These are phyloP conservation scores for Trichoderma sp. DNA, from an alignment of 2,329 filamentous ascomycete genomes.

Conservation along the genomic window DNA sequence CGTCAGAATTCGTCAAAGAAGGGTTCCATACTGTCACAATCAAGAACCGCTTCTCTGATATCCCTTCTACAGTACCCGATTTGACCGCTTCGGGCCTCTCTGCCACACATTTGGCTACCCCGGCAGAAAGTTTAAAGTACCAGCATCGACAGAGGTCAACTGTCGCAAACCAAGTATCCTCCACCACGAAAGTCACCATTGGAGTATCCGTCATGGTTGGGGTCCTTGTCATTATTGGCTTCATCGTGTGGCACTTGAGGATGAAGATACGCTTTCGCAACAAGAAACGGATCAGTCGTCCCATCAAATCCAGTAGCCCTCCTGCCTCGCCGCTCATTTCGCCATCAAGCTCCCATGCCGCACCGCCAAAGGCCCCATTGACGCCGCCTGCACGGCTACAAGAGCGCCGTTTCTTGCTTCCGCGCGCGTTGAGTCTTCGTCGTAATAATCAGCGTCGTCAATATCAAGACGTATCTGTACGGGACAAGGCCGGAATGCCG, in stretches of 20 bases:
- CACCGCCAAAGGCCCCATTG: slow-evolving; percentile 33
- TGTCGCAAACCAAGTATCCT: slow-evolving; percentile 34
- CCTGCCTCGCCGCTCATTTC: slow-evolving; percentile 46
- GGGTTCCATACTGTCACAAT: slow-evolving; percentile 9
- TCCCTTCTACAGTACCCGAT: background rate
- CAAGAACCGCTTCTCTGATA: background rate
- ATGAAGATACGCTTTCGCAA: slow-evolving; percentile 28
- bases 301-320: slow-evolving; percentile 31
- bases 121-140: slow-evolving; percentile 14
- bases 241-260: slow-evolving; percentile 43
- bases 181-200: slow-evolving; percentile 49
- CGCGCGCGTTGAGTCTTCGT: slow-evolving; percentile 18
- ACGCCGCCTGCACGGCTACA: slow-evolving; percentile 52
- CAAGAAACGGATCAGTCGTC: slow-evolving; percentile 8
- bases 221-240: slow-evolving; percentile 40
- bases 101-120: slow-evolving; percentile 29
- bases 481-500: slow-evolving; percentile 7
- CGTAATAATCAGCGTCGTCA: background rate
- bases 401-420: slow-evolving; percentile 48
- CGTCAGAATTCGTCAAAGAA: background rate
- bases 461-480: background rate
- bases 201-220: slow-evolving; percentile 46
- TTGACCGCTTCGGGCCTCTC: background rate
- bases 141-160: background rate
- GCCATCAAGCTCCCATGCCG: slow-evolving; percentile 36